Conservation (phyloP, 768 basidiomycete species). For the Lentinula sp. region DNA sequence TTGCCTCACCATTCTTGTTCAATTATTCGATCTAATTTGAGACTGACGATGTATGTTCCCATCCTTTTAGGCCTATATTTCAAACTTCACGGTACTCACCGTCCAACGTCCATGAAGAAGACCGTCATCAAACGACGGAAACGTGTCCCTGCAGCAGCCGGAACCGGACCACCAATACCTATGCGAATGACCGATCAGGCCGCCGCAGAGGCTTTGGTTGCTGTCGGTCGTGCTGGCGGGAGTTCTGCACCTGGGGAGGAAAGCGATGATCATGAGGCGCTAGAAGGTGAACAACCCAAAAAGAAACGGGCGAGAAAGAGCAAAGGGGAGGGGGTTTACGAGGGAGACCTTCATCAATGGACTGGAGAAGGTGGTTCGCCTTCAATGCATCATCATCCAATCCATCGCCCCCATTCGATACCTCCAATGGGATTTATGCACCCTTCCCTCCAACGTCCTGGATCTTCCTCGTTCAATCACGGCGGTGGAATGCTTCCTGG, state of each 20-base stretch:
- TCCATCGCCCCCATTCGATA: slow-evolving; percentile 1
- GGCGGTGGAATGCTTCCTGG: slow-evolving; percentile 1
- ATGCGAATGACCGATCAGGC: slow-evolving; percentile 74
- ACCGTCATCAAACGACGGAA: slow-evolving; percentile 97
- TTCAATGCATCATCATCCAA: slow-evolving; percentile 24
- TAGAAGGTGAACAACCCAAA: slow-evolving; percentile 42
- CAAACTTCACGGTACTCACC: slow-evolving; percentile 95
- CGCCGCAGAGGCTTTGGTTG: slow-evolving; percentile 83
- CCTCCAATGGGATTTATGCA: slow-evolving; percentile 1
- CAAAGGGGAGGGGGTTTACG: slow-evolving; percentile 38
- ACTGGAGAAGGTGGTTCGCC: slow-evolving; percentile 27
- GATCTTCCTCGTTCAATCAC: not conserved
- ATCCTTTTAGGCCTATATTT: slow-evolving; percentile 82
- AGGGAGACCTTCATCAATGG: slow-evolving; percentile 26
- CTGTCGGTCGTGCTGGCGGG: slow-evolving; percentile 54
- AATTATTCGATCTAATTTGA: slow-evolving; percentile 2
- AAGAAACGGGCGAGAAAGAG: slow-evolving; percentile 47
- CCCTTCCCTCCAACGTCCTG: not conserved
- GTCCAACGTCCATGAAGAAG: slow-evolving; percentile 99
- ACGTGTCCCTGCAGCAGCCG: slow-evolving; percentile 89
- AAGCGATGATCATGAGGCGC: slow-evolving; percentile 33
- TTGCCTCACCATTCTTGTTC: not conserved
- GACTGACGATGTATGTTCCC: slow-evolving; percentile 12
- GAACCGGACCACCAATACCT: slow-evolving; percentile 14
- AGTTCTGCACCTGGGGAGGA: slow-evolving; percentile 27